Evolutionary conservation across 345 rosid genomes (phyloP).

Genomic region (Conringia planisiliqua): DNA sequence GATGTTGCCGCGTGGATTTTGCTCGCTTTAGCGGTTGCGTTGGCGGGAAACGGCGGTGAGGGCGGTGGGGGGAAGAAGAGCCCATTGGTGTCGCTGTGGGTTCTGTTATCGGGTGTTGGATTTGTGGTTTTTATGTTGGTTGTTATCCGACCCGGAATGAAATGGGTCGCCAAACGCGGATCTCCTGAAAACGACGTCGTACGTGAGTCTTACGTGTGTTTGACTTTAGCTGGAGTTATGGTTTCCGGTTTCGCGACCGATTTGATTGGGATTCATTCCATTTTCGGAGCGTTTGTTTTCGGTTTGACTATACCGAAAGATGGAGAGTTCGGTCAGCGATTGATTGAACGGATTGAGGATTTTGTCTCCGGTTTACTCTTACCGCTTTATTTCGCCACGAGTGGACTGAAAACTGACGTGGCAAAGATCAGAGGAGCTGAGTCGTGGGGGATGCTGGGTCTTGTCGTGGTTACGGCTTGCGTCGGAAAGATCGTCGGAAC

Average conservation of each 20-base stretch:
- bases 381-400: slow-evolving; percentile 87
- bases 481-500: slow-evolving; percentile 79
- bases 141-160: slow-evolving; percentile 68
- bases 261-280: slow-evolving; percentile 74
- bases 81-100: slow-evolving; percentile 69
- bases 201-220: slow-evolving; percentile 66
- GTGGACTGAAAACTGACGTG: slow-evolving; percentile 79
- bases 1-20: slow-evolving; percentile 88
- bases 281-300: slow-evolving; percentile 80
- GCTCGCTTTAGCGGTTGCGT: slow-evolving; percentile 76
- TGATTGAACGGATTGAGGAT: slow-evolving; percentile 81
- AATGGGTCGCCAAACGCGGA: slow-evolving; percentile 59
- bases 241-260: slow-evolving; percentile 71
- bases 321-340: slow-evolving; percentile 66
- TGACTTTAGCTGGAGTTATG: slow-evolving; percentile 73
- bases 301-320: slow-evolving; percentile 83
- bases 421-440: slow-evolving; percentile 49
- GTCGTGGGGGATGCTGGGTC: slow-evolving; percentile 68
- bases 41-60: slow-evolving; percentile 52
- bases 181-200: slow-evolving; percentile 46
- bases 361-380: slow-evolving; percentile 75
- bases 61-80: slow-evolving; percentile 45
- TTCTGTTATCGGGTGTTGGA: slow-evolving; percentile 56
- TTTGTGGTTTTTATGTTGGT: slow-evolving; percentile 65
- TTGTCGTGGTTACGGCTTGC: slow-evolving; percentile 72